phyloP scores from a whole-genome alignment of 495 filamentous ascomycete species.

The Aspergillus ostianus region DNA sequence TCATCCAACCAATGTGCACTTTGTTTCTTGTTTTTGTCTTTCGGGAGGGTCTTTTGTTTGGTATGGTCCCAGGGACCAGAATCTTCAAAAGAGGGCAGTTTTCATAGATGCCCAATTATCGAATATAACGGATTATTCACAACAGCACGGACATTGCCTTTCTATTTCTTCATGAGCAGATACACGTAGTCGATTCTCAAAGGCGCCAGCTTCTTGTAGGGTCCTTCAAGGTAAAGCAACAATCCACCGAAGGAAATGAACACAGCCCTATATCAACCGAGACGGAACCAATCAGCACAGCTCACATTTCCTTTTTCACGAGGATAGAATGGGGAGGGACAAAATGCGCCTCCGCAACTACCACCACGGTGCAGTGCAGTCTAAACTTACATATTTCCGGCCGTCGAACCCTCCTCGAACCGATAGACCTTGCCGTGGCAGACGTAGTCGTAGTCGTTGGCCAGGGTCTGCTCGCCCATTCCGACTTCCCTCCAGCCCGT shows the following conservation, averaged over 20 bases:
- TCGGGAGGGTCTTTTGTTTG: not conserved
- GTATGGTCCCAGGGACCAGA: not conserved
- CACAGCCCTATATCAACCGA: constrained; percentile 64
- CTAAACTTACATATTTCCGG: constrained; percentile 74
- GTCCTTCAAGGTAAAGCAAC: constrained; percentile 84
- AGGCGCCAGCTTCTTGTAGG: constrained; percentile 91
- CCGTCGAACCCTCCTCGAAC: constrained; percentile 81
- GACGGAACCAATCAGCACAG: constrained; percentile 2
- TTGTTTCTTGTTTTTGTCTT: constrained; percentile 11
- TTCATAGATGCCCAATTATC: not conserved
- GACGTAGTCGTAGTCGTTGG: constrained; percentile 95
- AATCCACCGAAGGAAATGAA: constrained; percentile 92
- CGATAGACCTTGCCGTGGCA: constrained; percentile 97
- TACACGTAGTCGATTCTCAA: constrained; percentile 91
- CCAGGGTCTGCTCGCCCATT: constrained; percentile 72
- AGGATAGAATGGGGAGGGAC: constrained; percentile 53
- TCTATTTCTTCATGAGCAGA: constrained; percentile 85
- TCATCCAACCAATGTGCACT: constrained; percentile 17
- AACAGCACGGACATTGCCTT: constrained; percentile 1
- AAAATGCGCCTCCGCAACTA: constrained; percentile 54
- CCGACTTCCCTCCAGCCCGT: constrained; percentile 75
- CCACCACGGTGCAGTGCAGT: not conserved
- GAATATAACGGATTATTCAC: not conserved
- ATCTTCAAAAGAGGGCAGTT: not conserved
- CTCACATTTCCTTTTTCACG: not conserved